Percentiles rank a stretch among this genome's conserved stretches.
Evolutionary conservation across 768 basidiomycete genomes (phyloP).

Genomic region (Lepiota subincarnata): DNA sequence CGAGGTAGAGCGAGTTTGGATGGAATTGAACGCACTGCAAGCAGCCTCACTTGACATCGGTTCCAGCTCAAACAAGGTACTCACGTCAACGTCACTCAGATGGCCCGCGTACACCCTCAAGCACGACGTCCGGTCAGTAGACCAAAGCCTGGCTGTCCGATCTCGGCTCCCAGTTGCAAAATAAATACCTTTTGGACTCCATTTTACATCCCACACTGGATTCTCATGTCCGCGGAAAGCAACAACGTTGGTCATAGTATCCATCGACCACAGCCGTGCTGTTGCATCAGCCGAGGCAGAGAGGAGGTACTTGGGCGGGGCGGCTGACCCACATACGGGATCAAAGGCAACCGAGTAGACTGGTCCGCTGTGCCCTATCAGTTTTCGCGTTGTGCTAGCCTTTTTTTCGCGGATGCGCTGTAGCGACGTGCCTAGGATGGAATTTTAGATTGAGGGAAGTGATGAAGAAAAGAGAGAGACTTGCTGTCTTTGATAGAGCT

Average conservation of each 20-base stretch:
- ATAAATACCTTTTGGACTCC: slow-evolving; percentile 98
- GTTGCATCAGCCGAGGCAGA: slow-evolving; percentile 93
- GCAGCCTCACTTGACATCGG: slow-evolving; percentile 2
- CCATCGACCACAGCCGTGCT: slow-evolving; percentile 89
- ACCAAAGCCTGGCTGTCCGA: slow-evolving; percentile 93
- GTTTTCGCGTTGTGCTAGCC: slow-evolving; percentile 83
- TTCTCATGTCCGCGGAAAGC: slow-evolving; percentile 96
- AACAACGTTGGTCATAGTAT: slow-evolving; percentile 90
- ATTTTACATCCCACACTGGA: slow-evolving; percentile 98
- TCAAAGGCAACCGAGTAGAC: slow-evolving; percentile 95
- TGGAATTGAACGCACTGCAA: slow-evolving; percentile 90
- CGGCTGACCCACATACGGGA: slow-evolving; percentile 81
- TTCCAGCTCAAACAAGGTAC: slow-evolving; percentile 26
- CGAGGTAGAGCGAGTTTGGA: slow-evolving; percentile 95
- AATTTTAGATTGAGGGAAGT: background rate
- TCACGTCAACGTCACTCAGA: slow-evolving; percentile 92
- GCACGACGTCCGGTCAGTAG: slow-evolving; percentile 83
- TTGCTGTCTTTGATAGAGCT: slow-evolving; percentile 67
- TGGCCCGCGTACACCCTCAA: slow-evolving; percentile 94
- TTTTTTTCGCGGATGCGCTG: slow-evolving; percentile 75
- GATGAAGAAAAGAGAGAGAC: slow-evolving; percentile 21
- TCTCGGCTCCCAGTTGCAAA: slow-evolving; percentile 96
- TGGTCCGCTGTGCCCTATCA: slow-evolving; percentile 95
- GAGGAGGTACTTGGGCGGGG: slow-evolving; percentile 81
- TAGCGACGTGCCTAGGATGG: slow-evolving; percentile 48